A percentile compares a stretch with the other conserved stretches of the same genome.
These are phyloP conservation scores for Amanita molliuscula DNA, from an alignment of 768 basidiomycete genomes.

Conservation along the genomic window DNA sequence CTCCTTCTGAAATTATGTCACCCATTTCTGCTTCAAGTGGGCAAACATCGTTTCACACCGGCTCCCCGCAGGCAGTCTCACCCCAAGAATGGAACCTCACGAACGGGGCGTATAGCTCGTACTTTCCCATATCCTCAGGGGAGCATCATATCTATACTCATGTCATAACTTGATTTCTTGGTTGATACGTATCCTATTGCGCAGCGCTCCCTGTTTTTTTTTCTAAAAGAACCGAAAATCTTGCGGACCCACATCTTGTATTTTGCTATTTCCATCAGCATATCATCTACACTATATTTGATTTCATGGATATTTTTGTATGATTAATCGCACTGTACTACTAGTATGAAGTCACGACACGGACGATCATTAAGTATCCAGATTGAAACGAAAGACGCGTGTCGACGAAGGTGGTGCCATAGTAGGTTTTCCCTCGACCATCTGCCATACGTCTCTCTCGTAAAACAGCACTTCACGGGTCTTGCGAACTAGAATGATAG, in stretches of 20 bases:
- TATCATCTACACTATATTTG: slow-evolving; percentile 2
- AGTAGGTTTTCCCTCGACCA: slow-evolving; percentile 28
- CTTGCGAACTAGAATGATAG: slow-evolving; percentile 54
- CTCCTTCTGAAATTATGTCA: slow-evolving; percentile 50
- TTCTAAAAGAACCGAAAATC: neutral
- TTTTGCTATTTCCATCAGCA: neutral
- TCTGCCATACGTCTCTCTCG: slow-evolving; percentile 61
- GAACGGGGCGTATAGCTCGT: slow-evolving; percentile 50
- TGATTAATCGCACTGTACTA: slow-evolving; percentile 13
- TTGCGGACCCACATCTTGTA: slow-evolving; percentile 7
- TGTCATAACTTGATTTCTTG: slow-evolving; percentile 33
- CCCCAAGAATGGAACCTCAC: slow-evolving; percentile 57
- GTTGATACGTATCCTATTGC: slow-evolving; percentile 4
- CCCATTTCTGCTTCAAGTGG: slow-evolving; percentile 41
- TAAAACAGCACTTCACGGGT: slow-evolving; percentile 54
- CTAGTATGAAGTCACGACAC: slow-evolving; percentile 5
- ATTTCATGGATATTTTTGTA: slow-evolving; percentile 3
- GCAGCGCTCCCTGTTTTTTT: slow-evolving; percentile 6
- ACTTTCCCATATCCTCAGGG: slow-evolving; percentile 49
- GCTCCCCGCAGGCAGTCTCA: slow-evolving; percentile 36
- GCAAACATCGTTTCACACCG: slow-evolving; percentile 34
- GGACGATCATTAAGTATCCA: slow-evolving; percentile 12
- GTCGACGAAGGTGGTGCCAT: slow-evolving; percentile 31
- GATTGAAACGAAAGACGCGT: slow-evolving; percentile 43
- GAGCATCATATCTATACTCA: slow-evolving; percentile 48